Evolutionary conservation across 192 early-diverging fungal species (phyloP), one percentile per base, ranked within the genome.

Genomic region (Diversispora eburnea): DNA sequence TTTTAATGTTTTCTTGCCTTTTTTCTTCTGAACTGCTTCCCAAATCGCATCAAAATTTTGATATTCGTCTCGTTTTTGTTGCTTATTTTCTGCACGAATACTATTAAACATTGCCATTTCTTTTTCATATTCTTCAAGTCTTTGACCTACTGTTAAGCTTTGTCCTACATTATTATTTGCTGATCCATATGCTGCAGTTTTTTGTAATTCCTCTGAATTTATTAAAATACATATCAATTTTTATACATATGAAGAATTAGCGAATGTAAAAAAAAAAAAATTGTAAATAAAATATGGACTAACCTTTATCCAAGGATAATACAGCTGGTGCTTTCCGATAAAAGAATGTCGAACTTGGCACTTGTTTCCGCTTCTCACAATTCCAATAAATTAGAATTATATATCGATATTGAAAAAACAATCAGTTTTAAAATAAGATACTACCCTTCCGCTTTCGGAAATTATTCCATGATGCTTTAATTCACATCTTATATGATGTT

Each of bases 331-430:
- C 8, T 42, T 76, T 42, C 20, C 51, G 12, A 19, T 76, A 76
- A 55, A 56, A 76, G 15, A 59, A 76, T 33, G 45, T 56, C 10
- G 75, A 76, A 70, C 75, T 76, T 71, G 75, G 75, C 6, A 76
- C 41, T 49, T 61, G 41, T 15, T 55, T 55, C 9, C 59, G 17
- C 71, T 73, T 17, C 25, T 71, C 17, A 55, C 17, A 17, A 42
- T 0, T 15, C 22, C 9, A 42, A 67, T 42, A 20, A 8, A 41
- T 8, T 13, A 10, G 3, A 63, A 71, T 20, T 72, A 13, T 66
- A 25, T 54, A 54, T 41, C 42, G 17, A 51, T 63, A 15, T 2
- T n/a, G 57, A 58, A 45, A n/a, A 58, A 70, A 42, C 4, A 12
- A 17, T 54, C n/a, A 54, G 12, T 10, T 4, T 17, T 10, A 70